These are phyloP conservation scores for Verruconis gallopava DNA, from an alignment of 2,329 filamentous ascomycete species.

Conservation along the genomic window DNA sequence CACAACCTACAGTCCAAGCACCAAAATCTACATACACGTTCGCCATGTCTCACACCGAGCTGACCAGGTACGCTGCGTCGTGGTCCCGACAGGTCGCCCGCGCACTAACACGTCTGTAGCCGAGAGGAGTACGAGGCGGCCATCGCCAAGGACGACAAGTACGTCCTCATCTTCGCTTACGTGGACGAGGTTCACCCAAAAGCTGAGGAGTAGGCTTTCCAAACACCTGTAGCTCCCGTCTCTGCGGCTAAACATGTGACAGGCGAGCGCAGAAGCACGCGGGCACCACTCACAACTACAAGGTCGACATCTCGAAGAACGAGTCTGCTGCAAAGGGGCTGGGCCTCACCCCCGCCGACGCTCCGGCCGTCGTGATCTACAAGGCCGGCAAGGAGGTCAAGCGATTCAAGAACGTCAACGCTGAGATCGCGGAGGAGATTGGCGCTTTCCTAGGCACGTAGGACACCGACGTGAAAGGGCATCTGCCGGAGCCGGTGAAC, in stretches of 20 bases:
- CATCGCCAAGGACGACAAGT: constrained; percentile 18
- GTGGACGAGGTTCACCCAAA: constrained; percentile 14
- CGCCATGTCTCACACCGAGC: not conserved
- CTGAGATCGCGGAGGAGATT: constrained; percentile 3
- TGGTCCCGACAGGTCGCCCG: too few species aligned
- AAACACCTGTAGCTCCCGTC: too few species aligned
- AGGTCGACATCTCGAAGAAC: constrained; percentile 16
- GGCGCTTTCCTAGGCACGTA: not conserved
- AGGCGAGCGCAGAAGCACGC: constrained; percentile 17
- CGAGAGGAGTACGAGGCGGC: constrained; percentile 19
- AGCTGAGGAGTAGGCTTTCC: constrained; percentile 17
- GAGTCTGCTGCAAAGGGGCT: constrained; percentile 15
- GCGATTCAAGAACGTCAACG: constrained; percentile 15
- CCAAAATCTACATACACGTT: too few species aligned
- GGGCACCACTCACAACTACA: constrained; percentile 17
- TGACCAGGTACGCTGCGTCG: not conserved
- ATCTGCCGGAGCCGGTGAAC: too few species aligned
- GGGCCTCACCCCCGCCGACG: constrained; percentile 12
- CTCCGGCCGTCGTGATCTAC: constrained; percentile 18
- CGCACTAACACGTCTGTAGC: constrained; percentile 12
- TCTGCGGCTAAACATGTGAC: too few species aligned
- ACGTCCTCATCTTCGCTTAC: constrained; percentile 21
- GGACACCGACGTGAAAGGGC: too few species aligned
- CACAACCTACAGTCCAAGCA: too few species aligned
- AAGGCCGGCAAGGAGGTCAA: constrained; percentile 20